Conservation (phyloP, 352 stramenopile species). For the Globisporangium ultimum region DNA sequence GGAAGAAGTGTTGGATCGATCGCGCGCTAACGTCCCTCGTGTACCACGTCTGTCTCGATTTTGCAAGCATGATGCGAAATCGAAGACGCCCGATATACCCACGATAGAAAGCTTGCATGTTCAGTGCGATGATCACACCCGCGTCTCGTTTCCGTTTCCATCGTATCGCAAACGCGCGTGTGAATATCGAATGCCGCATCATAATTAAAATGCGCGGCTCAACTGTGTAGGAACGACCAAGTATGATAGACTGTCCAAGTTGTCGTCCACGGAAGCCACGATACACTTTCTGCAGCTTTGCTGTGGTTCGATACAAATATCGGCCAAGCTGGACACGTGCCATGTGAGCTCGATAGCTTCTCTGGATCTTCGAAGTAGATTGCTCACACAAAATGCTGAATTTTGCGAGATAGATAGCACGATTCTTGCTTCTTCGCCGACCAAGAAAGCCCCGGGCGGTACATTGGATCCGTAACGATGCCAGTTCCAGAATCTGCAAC, state of each 20-base stretch:
- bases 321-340: conserved; percentile 35
- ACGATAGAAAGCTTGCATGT: conserved; percentile 37
- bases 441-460: conserved; percentile 38
- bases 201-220: conserved; percentile 53
- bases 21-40: conserved; percentile 36
- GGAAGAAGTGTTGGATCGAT: conserved; percentile 71
- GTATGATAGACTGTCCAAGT: conserved; percentile 27
- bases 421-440: conserved; percentile 19
- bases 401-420: conserved; percentile 18
- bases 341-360: conserved; percentile 46
- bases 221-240: conserved; percentile 35
- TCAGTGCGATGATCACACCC: conserved; percentile 29
- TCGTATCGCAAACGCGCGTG: conserved; percentile 34
- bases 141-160: conserved; percentile 67
- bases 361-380: conserved; percentile 43
- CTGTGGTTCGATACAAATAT: conserved; percentile 35
- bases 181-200: conserved; percentile 46
- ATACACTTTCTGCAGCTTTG: conserved; percentile 47
- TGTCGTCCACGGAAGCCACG: conserved; percentile 44
- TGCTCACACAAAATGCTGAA: conserved; percentile 19
- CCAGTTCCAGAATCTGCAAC: conserved; percentile 9
- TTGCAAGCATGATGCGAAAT: conserved; percentile 24
- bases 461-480: conserved; percentile 36
- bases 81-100: conserved; percentile 49
- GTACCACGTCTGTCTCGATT: conserved; percentile 30